Evolutionary conservation across 176 grass and related monocot genomes (phyloP).

Genomic region (Aegilops speltoides): DNA sequence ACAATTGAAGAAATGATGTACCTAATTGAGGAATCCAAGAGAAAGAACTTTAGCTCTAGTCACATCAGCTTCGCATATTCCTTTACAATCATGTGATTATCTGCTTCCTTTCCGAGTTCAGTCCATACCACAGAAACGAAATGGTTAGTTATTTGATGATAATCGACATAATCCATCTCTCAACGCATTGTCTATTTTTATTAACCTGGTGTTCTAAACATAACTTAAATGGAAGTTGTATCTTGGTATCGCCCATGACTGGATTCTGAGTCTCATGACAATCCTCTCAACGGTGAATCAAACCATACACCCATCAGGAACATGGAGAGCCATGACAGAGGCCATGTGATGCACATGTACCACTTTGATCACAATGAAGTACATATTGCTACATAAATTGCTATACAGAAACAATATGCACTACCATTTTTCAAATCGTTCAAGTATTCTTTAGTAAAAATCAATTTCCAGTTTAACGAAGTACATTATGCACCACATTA

Average conservation of each 20-base stretch:
- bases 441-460: background rate
- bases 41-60: too few species aligned
- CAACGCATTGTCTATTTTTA: background rate
- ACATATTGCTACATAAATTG: background rate
- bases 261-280: constrained; percentile 52
- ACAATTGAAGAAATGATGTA: too few species aligned
- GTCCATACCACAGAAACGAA: too few species aligned
- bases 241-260: constrained; percentile 62
- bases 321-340: constrained; percentile 42
- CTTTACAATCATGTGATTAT: too few species aligned
- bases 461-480: background rate
- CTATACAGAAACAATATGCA: background rate
- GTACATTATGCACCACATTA: background rate
- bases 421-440: background rate
- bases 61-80: too few species aligned
- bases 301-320: constrained; percentile 42
- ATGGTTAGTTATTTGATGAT: too few species aligned
- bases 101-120: too few species aligned
- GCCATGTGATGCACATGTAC: constrained; percentile 17
- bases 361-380: background rate
- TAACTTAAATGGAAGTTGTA: constrained; percentile 54
- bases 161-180: too few species aligned
- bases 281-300: constrained; percentile 55
- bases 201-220: background rate
- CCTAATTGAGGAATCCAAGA: too few species aligned